Conservation (phyloP, 768 basidiomycete genomes). For the Hericium alpestre region DNA sequence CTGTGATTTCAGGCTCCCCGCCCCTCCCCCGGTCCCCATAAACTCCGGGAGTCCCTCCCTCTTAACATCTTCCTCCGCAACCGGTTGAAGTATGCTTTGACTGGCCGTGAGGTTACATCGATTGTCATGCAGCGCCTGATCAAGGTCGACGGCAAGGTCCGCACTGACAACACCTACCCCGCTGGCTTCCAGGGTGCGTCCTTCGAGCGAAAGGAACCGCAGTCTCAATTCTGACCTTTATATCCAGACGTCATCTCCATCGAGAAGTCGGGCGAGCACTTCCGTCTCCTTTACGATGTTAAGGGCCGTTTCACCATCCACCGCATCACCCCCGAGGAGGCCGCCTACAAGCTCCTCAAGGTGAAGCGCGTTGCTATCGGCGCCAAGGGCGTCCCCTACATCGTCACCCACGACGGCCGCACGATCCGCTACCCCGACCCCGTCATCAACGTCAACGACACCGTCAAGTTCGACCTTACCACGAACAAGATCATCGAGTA, state of each 20-base stretch:
- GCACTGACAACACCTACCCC: constrained; percentile 95
- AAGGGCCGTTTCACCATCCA: constrained; percentile 99
- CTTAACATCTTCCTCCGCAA: constrained; percentile 97
- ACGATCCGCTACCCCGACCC: constrained; percentile 99
- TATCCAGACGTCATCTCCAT: constrained; percentile 83
- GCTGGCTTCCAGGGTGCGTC: constrained; percentile 91
- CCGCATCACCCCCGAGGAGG: constrained; percentile 97
- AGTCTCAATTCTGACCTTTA: not conserved
- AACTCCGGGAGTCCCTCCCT: constrained; percentile 95
- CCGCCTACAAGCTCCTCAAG: constrained; percentile 91
- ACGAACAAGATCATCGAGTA: constrained; percentile 87
- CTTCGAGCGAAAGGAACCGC: no score
- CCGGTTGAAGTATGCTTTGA: constrained; percentile 98
- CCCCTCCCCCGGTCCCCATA: constrained; percentile 97
- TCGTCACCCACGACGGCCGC: constrained; percentile 98
- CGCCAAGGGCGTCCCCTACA: constrained; percentile 86
- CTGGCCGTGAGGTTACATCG: constrained; percentile 87
- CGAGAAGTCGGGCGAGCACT: constrained; percentile 98
- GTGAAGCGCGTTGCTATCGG: constrained; percentile 89
- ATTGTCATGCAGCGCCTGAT: constrained; percentile 95
- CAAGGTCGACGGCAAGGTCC: constrained; percentile 98
- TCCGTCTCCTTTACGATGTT: constrained; percentile 98
- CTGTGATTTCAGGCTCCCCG: constrained; percentile 63
- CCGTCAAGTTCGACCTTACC: constrained; percentile 93
- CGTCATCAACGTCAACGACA: constrained; percentile 89